Conservation (phyloP, 1,284 basidiomycete species). For the Rhodotorula sp. region DNA sequence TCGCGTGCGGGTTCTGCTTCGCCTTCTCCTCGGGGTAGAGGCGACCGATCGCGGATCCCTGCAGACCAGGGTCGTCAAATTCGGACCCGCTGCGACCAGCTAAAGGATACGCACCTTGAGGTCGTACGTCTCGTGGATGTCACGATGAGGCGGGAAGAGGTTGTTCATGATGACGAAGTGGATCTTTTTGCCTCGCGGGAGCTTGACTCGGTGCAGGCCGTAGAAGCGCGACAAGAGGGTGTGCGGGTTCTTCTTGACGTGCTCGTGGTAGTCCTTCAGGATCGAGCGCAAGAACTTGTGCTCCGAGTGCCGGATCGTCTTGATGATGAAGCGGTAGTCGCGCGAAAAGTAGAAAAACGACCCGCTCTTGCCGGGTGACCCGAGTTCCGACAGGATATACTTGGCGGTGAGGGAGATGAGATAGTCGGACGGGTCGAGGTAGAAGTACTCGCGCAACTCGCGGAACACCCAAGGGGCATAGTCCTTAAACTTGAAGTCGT, state of each 20-base stretch:
- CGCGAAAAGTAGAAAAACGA: conserved; percentile 99
- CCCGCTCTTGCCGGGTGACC: conserved; percentile 97
- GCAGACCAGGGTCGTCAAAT: background rate
- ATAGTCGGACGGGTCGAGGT: conserved; percentile 95
- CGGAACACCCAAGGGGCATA: conserved; percentile 98
- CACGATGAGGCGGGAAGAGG: conserved; percentile 93
- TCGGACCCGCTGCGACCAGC: background rate
- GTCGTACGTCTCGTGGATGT: conserved; percentile 97
- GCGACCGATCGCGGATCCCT: conserved; percentile 83
- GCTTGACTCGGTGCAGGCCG: conserved; percentile 93
- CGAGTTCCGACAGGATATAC: conserved; percentile 96
- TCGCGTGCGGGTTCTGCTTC: conserved; percentile 74
- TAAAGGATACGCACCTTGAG: conserved; percentile 60
- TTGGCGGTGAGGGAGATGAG: conserved; percentile 92
- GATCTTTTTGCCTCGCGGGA: conserved; percentile 89
- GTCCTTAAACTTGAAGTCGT: conserved; percentile 99
- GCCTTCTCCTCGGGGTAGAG: conserved; percentile 85
- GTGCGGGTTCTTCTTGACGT: conserved; percentile 88
- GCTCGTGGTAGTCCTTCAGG: conserved; percentile 80
- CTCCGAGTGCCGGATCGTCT: conserved; percentile 92
- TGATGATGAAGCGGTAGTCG: conserved; percentile 99
- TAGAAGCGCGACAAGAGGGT: conserved; percentile 93
- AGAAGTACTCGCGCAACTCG: conserved; percentile 88
- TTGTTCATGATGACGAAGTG: conserved; percentile 99
- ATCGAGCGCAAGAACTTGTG: conserved; percentile 90